Percentiles rank a stretch among this genome's conserved stretches.
phyloP scores from a whole-genome alignment of 164 flowering plant genomes.

The Tinospora cordifolia region DNA sequence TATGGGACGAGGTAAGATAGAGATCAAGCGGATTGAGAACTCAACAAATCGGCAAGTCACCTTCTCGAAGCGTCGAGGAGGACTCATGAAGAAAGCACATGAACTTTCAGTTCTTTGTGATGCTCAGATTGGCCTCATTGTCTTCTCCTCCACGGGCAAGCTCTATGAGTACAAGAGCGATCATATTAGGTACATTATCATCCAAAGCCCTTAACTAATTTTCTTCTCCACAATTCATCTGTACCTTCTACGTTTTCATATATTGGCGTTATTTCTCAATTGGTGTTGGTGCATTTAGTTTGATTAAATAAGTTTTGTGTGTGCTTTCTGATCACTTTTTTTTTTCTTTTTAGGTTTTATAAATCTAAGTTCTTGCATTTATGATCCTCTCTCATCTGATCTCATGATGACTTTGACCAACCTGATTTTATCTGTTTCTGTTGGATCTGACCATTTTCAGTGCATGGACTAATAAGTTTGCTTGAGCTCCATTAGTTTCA shows the following conservation, averaged over 20 bases:
- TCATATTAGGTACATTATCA: not conserved
- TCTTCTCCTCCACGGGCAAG: conserved; percentile 47
- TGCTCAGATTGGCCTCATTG: conserved; percentile 43
- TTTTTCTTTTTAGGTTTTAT: not conserved
- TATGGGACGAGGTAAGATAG: conserved; percentile 61
- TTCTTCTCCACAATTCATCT: not conserved
- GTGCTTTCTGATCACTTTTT: not conserved
- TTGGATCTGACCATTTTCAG: not conserved
- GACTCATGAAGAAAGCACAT: conserved; percentile 49
- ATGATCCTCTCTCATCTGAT: not conserved
- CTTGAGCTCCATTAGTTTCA: conserved; percentile 1
- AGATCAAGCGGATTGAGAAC: conserved; percentile 54
- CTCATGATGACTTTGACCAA: conserved; percentile 3
- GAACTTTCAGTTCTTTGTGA: conserved; percentile 52
- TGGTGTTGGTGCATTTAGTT: not conserved
- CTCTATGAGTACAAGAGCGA: conserved; percentile 20
- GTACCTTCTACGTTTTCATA: too few relatives aligned
- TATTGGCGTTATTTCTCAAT: too few relatives aligned
- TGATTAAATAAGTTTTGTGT: not conserved
- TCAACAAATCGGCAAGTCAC: conserved; percentile 48
- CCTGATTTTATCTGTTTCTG: not conserved
- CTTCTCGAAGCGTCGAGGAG: conserved; percentile 50
- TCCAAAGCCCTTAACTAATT: not conserved
- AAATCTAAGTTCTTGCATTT: not conserved
- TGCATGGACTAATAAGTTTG: too few relatives aligned